Evolutionary conservation across 495 filamentous ascomycete species (phyloP).

Genomic region (Rusavskia elegans): DNA sequence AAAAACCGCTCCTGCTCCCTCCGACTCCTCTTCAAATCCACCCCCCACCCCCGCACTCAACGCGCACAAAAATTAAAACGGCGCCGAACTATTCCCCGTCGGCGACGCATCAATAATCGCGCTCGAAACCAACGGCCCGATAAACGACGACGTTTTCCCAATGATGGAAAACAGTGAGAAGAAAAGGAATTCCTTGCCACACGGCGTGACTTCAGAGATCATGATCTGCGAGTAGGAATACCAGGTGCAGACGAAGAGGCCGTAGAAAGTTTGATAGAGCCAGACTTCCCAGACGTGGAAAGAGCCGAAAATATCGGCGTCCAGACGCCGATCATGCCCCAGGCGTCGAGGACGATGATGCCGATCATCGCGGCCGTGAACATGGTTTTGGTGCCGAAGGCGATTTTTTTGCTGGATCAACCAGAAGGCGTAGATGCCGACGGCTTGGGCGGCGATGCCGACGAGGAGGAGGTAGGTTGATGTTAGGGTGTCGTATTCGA

Average conservation of each 20-base stretch:
- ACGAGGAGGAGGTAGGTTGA: conserved; percentile 48
- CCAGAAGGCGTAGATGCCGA: conserved; percentile 49
- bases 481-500: conserved; percentile 42
- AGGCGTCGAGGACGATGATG: conserved; percentile 44
- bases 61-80: conserved; percentile 49
- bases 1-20: conserved; percentile 38
- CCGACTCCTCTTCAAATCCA: conserved; percentile 44
- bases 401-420: conserved; percentile 33
- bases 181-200: conserved; percentile 50
- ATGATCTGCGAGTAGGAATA: conserved; percentile 54
- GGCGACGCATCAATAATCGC: conserved; percentile 50
- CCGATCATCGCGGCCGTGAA: conserved; percentile 40
- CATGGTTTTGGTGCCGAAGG: conserved; percentile 44
- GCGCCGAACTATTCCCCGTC: conserved; percentile 34
- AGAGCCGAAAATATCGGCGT: conserved; percentile 41
- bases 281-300: conserved; percentile 48
- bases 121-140: conserved; percentile 45
- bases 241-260: conserved; percentile 51
- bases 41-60: conserved; percentile 40
- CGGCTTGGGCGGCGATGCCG: conserved; percentile 43
- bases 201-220: conserved; percentile 49
- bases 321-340: conserved; percentile 56
- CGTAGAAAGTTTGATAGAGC: conserved; percentile 48
- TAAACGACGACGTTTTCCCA: conserved; percentile 47
- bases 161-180: conserved; percentile 52